These are phyloP conservation scores for Tuber umbilicatum DNA, from an alignment of 495 filamentous ascomycete genomes.

Conservation along the genomic window DNA sequence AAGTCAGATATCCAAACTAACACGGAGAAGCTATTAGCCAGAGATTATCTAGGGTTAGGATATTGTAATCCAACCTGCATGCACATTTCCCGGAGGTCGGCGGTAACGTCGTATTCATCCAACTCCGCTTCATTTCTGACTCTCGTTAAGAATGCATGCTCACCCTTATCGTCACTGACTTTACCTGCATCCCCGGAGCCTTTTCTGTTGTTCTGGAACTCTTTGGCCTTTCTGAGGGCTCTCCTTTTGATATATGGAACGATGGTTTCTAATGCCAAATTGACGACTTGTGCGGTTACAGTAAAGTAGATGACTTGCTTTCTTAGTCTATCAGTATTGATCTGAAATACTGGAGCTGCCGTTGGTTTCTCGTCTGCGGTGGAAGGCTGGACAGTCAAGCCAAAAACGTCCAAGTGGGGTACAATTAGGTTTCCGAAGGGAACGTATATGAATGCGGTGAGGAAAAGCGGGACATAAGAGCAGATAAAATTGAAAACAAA, in stretches of 20 bases:
- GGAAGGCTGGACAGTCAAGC: slow-evolving; percentile 66
- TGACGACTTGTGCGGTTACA: slow-evolving; percentile 88
- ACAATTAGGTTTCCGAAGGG: slow-evolving; percentile 84
- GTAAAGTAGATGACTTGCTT: slow-evolving; percentile 97
- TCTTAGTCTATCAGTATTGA: slow-evolving; percentile 75
- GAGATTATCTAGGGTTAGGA: slow-evolving; percentile 10
- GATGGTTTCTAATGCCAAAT: slow-evolving; percentile 75
- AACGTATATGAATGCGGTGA: slow-evolving; percentile 95
- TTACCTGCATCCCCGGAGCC: slow-evolving; percentile 41
- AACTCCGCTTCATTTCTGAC: slow-evolving; percentile 85
- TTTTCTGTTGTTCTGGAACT: slow-evolving; percentile 55
- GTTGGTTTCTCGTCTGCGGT: slow-evolving; percentile 61
- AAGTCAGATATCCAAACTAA: slow-evolving; percentile 70
- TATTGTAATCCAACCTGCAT: slow-evolving; percentile 59
- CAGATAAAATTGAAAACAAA: slow-evolving; percentile 97
- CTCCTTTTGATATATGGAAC: slow-evolving; percentile 77
- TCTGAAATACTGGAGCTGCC: slow-evolving; percentile 59
- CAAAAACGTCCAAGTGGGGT: slow-evolving; percentile 83
- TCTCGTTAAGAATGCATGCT: slow-evolving; percentile 67
- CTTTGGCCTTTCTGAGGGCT: slow-evolving; percentile 65
- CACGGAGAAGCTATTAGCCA: not conserved
- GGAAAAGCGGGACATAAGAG: slow-evolving; percentile 83
- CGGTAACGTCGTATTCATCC: slow-evolving; percentile 75
- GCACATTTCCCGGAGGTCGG: slow-evolving; percentile 89
- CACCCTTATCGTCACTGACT: slow-evolving; percentile 60